Percentiles rank a stretch among this genome's conserved stretches.
phyloP scores from a whole-genome alignment of 2,329 filamentous ascomycete genomes.

The Chaetomiaceae sp. region DNA sequence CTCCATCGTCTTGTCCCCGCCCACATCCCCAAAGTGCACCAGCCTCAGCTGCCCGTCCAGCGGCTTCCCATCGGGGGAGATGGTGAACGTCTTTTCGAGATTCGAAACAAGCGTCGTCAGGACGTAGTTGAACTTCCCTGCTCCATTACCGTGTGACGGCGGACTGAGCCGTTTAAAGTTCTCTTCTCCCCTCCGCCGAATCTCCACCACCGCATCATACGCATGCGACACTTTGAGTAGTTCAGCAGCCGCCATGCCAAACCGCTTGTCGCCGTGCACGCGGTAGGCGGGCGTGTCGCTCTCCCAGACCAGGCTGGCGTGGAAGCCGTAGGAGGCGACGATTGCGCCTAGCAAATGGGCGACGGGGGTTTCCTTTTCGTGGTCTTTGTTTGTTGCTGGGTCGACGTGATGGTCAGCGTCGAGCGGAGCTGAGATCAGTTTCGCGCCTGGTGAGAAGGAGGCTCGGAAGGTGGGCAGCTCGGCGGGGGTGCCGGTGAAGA shows the following conservation, averaged over 20 bases:
- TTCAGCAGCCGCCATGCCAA: constrained; percentile 77
- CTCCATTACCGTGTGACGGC: neutral
- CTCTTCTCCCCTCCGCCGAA: constrained; percentile 20
- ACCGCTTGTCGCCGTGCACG: constrained; percentile 69
- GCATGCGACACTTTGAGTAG: constrained; percentile 56
- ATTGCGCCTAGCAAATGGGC: constrained; percentile 67
- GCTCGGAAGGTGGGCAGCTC: constrained; percentile 60
- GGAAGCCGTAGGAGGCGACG: constrained; percentile 85
- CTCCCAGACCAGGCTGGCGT: constrained; percentile 83
- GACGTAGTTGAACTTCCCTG: constrained; percentile 64
- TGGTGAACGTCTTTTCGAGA: constrained; percentile 75
- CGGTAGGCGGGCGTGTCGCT: constrained; percentile 82
- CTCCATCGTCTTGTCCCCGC: constrained; percentile 64
- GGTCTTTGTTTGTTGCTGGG: constrained; percentile 28
- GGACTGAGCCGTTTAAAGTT: neutral
- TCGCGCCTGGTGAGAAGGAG: constrained; percentile 55
- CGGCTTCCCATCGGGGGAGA: constrained; percentile 68
- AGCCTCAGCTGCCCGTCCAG: constrained; percentile 68
- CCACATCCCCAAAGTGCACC: constrained; percentile 68
- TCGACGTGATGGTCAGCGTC: constrained; percentile 10
- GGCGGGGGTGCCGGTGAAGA: constrained; percentile 53
- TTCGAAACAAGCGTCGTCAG: constrained; percentile 74
- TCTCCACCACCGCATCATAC: constrained; percentile 43
- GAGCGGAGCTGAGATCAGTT: constrained; percentile 38
- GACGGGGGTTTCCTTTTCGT: constrained; percentile 24